phyloP scores from a whole-genome alignment of 148 eudicot species.

The Heliosperma pusillum region DNA sequence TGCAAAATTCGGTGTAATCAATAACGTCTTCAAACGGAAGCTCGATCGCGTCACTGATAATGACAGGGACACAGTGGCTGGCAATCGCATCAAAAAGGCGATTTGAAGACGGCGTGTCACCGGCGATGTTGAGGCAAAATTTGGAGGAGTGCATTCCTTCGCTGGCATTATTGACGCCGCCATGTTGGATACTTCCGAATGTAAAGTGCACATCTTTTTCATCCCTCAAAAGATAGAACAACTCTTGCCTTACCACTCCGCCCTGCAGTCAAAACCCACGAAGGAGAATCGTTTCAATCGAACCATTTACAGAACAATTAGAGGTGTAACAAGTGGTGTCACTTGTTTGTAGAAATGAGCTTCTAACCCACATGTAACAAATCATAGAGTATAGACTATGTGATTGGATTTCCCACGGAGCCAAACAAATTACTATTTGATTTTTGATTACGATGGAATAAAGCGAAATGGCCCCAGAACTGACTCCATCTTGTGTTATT shows the following conservation, averaged over 20 bases:
- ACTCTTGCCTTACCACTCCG: slow-evolving; percentile 77
- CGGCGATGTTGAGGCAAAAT: slow-evolving; percentile 95
- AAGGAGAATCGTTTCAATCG: background rate
- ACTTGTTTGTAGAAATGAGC: no score
- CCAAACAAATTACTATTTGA: no score
- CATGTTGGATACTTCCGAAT: slow-evolving; percentile 70
- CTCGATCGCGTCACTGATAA: slow-evolving; percentile 87
- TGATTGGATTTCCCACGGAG: no score
- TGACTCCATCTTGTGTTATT: no score
- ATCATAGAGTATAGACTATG: no score
- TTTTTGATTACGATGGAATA: no score
- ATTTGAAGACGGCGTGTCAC: slow-evolving; percentile 95
- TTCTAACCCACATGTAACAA: no score
- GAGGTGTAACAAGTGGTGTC: no score
- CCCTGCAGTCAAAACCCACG: slow-evolving; percentile 48
- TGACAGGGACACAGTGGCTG: slow-evolving; percentile 93
- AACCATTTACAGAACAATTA: background rate
- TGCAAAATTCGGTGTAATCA: slow-evolving; percentile 80
- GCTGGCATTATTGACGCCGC: slow-evolving; percentile 60
- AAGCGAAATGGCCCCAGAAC: no score
- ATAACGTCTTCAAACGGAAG: slow-evolving; percentile 86
- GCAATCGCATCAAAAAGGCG: slow-evolving; percentile 94
- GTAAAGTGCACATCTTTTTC: slow-evolving; percentile 87
- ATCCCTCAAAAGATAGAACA: slow-evolving; percentile 64
- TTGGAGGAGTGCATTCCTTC: slow-evolving; percentile 86